Conservation (phyloP, 768 basidiomycete species). For the Ramaria sp. region DNA sequence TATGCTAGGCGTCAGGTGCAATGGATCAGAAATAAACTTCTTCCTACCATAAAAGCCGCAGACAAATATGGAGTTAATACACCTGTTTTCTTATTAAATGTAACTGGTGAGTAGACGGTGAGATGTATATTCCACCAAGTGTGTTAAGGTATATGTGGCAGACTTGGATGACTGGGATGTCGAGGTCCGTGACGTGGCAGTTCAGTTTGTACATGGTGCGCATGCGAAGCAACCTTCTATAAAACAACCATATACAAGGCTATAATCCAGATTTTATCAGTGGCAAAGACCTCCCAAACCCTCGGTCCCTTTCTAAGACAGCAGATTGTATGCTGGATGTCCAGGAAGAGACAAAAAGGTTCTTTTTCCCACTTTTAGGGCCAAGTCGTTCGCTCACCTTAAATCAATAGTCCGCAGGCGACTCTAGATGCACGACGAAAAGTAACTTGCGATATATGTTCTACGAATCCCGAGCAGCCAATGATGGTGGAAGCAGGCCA, state of each 20-base stretch:
- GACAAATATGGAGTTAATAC: conserved; percentile 26
- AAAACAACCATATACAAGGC: too few species aligned
- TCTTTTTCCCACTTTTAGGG: conserved; percentile 12
- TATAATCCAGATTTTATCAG: conserved; percentile 43
- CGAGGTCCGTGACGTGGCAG: conserved; percentile 42
- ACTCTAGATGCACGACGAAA: conserved; percentile 46
- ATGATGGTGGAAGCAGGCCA: conserved; percentile 48
- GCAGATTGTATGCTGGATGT: conserved; percentile 44
- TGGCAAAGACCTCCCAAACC: conserved; percentile 39
- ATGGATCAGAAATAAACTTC: conserved; percentile 85
- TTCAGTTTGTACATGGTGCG: conserved; percentile 38
- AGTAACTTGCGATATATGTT: conserved; percentile 52
- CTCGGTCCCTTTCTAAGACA: conserved; percentile 39
- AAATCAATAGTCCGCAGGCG: conserved; percentile 38
- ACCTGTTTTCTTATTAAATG: conserved; percentile 53
- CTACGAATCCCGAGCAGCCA: conserved; percentile 41
- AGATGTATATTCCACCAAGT: not conserved
- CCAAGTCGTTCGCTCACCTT: not conserved
- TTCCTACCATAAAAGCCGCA: conserved; percentile 54
- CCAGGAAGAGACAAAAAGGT: conserved; percentile 36
- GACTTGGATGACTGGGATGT: conserved; percentile 48
- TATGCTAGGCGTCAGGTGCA: conserved; percentile 87
- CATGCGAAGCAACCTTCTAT: not conserved
- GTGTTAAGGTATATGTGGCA: conserved; percentile 16
- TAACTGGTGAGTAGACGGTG: conserved; percentile 37